Percentiles rank a stretch among this genome's conserved stretches.
These are phyloP conservation scores for Taphrina betulina DNA, from an alignment of 1,139 yeast species.

Conservation along the genomic window DNA sequence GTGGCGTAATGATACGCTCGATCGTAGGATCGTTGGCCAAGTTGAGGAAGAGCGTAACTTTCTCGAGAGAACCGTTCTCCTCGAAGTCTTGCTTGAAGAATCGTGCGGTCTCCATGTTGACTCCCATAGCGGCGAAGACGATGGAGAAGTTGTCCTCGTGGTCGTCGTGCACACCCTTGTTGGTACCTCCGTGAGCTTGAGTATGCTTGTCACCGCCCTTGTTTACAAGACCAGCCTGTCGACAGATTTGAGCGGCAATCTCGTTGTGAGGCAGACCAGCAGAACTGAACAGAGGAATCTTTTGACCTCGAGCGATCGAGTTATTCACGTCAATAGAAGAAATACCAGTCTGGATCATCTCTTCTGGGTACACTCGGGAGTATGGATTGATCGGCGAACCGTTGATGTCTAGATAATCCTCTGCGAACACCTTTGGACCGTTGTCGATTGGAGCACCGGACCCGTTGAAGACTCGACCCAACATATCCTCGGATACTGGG, in stretches of 20 bases:
- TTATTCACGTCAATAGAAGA: constrained; percentile 99
- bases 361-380: constrained; percentile 98
- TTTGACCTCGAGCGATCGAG: constrained; percentile 99
- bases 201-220: constrained; percentile 25
- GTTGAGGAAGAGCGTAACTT: constrained; percentile 93
- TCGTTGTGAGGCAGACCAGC: constrained; percentile 99
- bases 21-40: constrained; percentile 99
- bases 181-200: constrained; percentile 61
- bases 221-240: constrained; percentile 93
- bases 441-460: constrained; percentile 98
- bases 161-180: constrained; percentile 99
- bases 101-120: constrained; percentile 83
- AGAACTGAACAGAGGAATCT: constrained; percentile 97
- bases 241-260: constrained; percentile 98
- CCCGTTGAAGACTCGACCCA: constrained; percentile 98
- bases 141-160: constrained; percentile 98
- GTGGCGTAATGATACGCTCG: constrained; percentile 98
- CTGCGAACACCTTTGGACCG: constrained; percentile 98
- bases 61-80: constrained; percentile 96
- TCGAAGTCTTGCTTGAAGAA: constrained; percentile 98
- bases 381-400: constrained; percentile 98
- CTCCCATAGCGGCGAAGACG: constrained; percentile 99
- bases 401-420: constrained; percentile 94
- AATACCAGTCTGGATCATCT: constrained; percentile 98
- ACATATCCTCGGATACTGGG: constrained; percentile 93